Conservation (phyloP, 2,329 filamentous ascomycete genomes). For the Fusarium keratoplasticum region DNA sequence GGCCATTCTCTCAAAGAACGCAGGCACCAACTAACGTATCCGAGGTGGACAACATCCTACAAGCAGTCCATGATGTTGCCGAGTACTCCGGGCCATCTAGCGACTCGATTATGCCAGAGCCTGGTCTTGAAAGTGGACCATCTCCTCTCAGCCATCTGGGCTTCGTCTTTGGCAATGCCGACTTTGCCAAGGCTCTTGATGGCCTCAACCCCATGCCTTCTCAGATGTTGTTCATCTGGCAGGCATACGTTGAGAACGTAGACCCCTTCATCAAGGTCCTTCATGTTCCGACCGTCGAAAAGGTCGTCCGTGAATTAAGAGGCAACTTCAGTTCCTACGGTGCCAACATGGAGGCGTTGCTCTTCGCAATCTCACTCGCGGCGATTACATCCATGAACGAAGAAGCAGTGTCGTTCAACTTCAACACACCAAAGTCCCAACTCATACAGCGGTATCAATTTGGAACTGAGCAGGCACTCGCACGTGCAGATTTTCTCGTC, state of each 20-base stretch:
- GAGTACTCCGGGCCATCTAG: conserved; percentile 16
- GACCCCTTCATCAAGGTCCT: conserved; percentile 49
- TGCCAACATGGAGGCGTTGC: conserved; percentile 34
- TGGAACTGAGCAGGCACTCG: conserved; percentile 41
- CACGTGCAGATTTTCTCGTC: conserved; percentile 36
- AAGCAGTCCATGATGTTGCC: conserved; percentile 45
- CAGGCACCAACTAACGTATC: not conserved
- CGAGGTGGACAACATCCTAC: conserved; percentile 47
- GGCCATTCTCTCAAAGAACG: not conserved
- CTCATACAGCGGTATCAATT: conserved; percentile 35
- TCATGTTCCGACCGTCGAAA: conserved; percentile 35
- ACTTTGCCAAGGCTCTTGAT: conserved; percentile 16
- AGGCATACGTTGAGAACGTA: conserved; percentile 44
- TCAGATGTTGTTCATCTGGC: conserved; percentile 47
- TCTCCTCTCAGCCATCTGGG: conserved; percentile 16
- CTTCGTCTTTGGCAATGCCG: conserved; percentile 37
- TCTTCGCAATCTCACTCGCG: conserved; percentile 44
- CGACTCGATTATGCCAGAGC: conserved; percentile 1
- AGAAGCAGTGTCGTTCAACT: conserved; percentile 29
- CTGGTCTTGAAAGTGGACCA: not conserved
- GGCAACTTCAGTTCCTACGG: conserved; percentile 37
- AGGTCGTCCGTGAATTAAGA: conserved; percentile 23
- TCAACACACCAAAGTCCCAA: conserved; percentile 26
- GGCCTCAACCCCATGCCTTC: conserved; percentile 42
- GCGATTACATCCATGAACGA: conserved; percentile 43